phyloP scores from a whole-genome alignment of 2,329 filamentous ascomycete species.

The Zasmidium citrigriseum region DNA sequence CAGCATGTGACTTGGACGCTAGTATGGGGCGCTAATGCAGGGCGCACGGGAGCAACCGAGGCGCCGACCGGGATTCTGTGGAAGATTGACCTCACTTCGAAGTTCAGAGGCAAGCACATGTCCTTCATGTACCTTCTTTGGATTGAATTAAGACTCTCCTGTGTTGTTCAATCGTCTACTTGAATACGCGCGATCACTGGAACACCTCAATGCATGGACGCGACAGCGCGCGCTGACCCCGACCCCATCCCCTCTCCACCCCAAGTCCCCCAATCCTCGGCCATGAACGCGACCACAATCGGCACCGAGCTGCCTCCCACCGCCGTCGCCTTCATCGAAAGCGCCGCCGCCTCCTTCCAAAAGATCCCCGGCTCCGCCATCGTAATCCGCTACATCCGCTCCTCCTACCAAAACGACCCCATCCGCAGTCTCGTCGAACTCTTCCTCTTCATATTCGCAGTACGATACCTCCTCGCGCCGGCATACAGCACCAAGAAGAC shows the following conservation, averaged over 20 bases:
- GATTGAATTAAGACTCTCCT: background rate
- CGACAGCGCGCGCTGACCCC: background rate
- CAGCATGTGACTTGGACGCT: background rate
- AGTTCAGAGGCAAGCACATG: background rate
- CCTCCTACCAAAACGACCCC: slow-evolving; percentile 96
- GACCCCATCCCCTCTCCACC: background rate
- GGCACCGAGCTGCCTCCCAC: slow-evolving; percentile 59
- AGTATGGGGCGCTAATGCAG: background rate
- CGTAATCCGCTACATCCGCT: slow-evolving; percentile 90
- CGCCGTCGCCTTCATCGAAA: slow-evolving; percentile 56
- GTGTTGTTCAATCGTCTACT: background rate
- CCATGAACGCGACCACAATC: slow-evolving; percentile 24
- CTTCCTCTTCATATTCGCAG: slow-evolving; percentile 90
- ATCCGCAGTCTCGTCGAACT: slow-evolving; percentile 91
- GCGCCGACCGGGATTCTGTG: background rate
- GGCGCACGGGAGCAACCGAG: background rate
- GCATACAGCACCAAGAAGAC: slow-evolving; percentile 90
- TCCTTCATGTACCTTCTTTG: background rate
- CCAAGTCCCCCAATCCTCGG: background rate
- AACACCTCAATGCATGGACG: background rate
- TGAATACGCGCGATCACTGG: background rate
- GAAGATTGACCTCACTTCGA: background rate
- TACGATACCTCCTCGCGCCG: slow-evolving; percentile 87
- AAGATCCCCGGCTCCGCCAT: slow-evolving; percentile 93
- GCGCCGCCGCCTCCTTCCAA: slow-evolving; percentile 68